phyloP scores from a whole-genome alignment of 495 filamentous ascomycete species.

The Hyaloscypha bicolor region DNA sequence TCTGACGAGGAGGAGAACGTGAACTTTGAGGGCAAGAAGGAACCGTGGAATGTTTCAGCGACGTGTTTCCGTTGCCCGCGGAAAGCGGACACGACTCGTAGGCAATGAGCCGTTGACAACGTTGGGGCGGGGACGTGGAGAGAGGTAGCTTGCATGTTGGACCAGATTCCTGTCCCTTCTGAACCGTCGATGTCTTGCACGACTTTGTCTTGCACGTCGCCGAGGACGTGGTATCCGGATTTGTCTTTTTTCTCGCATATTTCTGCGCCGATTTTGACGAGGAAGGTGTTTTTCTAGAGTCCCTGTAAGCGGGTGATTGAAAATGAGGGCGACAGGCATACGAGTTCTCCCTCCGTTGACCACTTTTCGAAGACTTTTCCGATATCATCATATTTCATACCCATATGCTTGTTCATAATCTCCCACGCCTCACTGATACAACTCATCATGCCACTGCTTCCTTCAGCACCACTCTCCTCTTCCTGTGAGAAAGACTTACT shows the following conservation, averaged over 20 bases:
- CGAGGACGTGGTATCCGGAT: conserved; percentile 57
- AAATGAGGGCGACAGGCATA: conserved; percentile 14
- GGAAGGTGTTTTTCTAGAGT: conserved; percentile 53
- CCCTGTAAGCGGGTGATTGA: background rate
- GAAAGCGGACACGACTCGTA: conserved; percentile 68
- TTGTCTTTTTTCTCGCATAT: conserved; percentile 57
- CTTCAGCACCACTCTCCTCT: conserved; percentile 46
- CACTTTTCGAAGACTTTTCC: conserved; percentile 62
- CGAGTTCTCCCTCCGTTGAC: conserved; percentile 60
- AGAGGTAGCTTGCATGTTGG: conserved; percentile 59
- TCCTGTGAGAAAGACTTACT: conserved; percentile 41
- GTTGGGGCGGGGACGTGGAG: conserved; percentile 69
- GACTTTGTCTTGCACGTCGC: conserved; percentile 72
- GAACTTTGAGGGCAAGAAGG: conserved; percentile 21
- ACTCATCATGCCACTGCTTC: conserved; percentile 31
- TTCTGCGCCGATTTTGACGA: conserved; percentile 64
- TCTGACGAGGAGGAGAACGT: conserved; percentile 39
- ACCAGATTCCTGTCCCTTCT: conserved; percentile 73
- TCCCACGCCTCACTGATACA: conserved; percentile 63
- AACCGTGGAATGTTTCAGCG: conserved; percentile 38
- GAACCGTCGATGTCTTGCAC: conserved; percentile 70
- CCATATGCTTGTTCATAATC: conserved; percentile 61
- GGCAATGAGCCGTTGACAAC: conserved; percentile 62
- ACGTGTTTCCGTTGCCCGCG: conserved; percentile 54
- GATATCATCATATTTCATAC: conserved; percentile 63